These are phyloP conservation scores for Paraconiothyrium sp. DNA, from an alignment of 2,329 filamentous ascomycete species.

Conservation along the genomic window DNA sequence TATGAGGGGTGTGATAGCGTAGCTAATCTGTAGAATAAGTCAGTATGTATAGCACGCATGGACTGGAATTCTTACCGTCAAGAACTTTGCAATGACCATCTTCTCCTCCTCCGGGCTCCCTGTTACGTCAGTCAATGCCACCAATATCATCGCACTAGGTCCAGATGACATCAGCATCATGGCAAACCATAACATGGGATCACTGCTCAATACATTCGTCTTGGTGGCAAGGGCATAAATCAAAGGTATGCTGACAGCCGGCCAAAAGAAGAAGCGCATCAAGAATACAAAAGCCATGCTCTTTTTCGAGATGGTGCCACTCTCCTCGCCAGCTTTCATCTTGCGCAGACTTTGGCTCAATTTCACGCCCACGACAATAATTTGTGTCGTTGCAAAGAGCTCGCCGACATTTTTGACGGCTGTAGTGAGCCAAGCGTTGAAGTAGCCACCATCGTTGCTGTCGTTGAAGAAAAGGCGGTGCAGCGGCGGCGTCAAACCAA, in stretches of 20 bases:
- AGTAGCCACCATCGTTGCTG: slow-evolving; percentile 67
- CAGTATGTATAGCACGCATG: background rate
- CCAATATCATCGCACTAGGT: slow-evolving; percentile 64
- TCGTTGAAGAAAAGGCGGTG: slow-evolving; percentile 70
- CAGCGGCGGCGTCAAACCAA: slow-evolving; percentile 68
- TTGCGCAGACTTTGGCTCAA: slow-evolving; percentile 64
- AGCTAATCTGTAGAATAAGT: slow-evolving; percentile 47
- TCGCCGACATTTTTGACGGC: slow-evolving; percentile 69
- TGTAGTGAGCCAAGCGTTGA: slow-evolving; percentile 72
- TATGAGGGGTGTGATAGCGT: slow-evolving; percentile 55
- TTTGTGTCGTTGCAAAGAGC: slow-evolving; percentile 71
- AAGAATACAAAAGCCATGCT: slow-evolving; percentile 63
- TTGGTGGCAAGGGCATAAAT: slow-evolving; percentile 65
- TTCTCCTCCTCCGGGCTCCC: slow-evolving; percentile 57
- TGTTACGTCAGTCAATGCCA: slow-evolving; percentile 61
- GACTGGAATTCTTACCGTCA: slow-evolving; percentile 51
- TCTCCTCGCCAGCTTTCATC: slow-evolving; percentile 56
- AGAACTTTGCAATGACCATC: slow-evolving; percentile 63
- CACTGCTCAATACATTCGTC: slow-evolving; percentile 61
- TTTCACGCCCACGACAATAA: slow-evolving; percentile 73
- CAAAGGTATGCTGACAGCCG: slow-evolving; percentile 62
- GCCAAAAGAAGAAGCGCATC: slow-evolving; percentile 70
- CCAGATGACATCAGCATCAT: slow-evolving; percentile 69
- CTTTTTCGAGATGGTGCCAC: slow-evolving; percentile 58
- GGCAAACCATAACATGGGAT: slow-evolving; percentile 73